Conservation (phyloP, 768 basidiomycete genomes). For the Agaricus blazei region DNA sequence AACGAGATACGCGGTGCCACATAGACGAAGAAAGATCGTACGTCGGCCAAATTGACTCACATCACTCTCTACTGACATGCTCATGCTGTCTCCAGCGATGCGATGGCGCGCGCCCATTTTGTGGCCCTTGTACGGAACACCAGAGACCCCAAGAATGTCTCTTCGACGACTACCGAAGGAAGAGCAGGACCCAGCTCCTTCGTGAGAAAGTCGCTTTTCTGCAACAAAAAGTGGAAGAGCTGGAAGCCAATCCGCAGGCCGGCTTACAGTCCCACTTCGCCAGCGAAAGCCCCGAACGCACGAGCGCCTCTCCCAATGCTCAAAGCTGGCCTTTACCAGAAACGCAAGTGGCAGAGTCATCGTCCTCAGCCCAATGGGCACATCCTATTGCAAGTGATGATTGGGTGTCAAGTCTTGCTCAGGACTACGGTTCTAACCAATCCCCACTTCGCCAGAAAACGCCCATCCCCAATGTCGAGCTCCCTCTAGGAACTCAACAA, state of each 20-base stretch:
- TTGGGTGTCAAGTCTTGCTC: background rate
- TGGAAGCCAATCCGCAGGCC: slow-evolving; percentile 36
- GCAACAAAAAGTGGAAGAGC: slow-evolving; percentile 48
- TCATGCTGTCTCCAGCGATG: slow-evolving; percentile 42
- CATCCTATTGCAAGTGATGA: slow-evolving; percentile 6
- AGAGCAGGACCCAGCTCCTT: slow-evolving; percentile 54
- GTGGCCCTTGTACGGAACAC: slow-evolving; percentile 51
- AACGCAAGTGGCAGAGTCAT: background rate
- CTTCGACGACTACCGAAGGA: slow-evolving; percentile 57
- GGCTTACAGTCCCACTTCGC: slow-evolving; percentile 15
- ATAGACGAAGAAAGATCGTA: slow-evolving; percentile 41
- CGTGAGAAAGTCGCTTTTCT: slow-evolving; percentile 51
- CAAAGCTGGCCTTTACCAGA: slow-evolving; percentile 1
- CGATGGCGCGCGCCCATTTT: slow-evolving; percentile 52
- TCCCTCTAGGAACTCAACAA: slow-evolving; percentile 24
- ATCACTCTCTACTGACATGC: background rate
- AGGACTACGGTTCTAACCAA: slow-evolving; percentile 1
- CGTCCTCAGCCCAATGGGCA: slow-evolving; percentile 3
- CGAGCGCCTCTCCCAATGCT: background rate
- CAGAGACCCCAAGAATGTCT: slow-evolving; percentile 46
- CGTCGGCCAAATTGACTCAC: slow-evolving; percentile 9
- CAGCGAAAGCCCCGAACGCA: background rate
- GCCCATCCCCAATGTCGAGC: slow-evolving; percentile 4
- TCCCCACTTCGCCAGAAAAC: slow-evolving; percentile 8
- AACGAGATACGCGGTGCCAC: background rate